Evolutionary conservation across 2,329 filamentous ascomycete genomes (phyloP).

Genomic region (Helicocarpus griseus): DNA sequence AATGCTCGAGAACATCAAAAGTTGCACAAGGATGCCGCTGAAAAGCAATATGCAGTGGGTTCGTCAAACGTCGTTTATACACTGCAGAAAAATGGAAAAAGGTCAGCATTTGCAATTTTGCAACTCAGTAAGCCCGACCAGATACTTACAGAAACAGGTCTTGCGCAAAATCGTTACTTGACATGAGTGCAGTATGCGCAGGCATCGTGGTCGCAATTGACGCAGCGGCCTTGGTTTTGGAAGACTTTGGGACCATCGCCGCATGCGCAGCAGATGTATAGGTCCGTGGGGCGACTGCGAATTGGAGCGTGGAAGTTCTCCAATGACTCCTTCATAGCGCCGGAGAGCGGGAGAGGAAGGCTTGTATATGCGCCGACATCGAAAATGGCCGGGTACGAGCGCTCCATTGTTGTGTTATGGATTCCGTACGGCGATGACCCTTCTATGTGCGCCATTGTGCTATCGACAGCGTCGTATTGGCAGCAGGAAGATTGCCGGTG

Average conservation of each 20-base stretch:
- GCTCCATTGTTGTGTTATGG: not conserved
- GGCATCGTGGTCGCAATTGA: constrained; percentile 23
- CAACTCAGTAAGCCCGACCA: not conserved
- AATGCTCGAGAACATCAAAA: constrained; percentile 1
- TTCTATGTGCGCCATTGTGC: constrained; percentile 4
- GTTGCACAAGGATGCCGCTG: not conserved
- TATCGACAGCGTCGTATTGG: constrained; percentile 12
- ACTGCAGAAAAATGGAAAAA: not conserved
- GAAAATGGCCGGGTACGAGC: not conserved
- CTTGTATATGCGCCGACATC: not conserved
- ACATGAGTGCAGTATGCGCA: constrained; percentile 23
- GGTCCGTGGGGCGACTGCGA: constrained; percentile 13
- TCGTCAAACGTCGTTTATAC: not conserved
- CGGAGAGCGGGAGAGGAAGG: not conserved
- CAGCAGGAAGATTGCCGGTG: constrained; percentile 13
- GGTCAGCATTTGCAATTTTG: not conserved
- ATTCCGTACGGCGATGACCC: constrained; percentile 5
- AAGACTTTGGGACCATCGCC: constrained; percentile 31
- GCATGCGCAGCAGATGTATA: constrained; percentile 32
- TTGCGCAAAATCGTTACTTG: constrained; percentile 14
- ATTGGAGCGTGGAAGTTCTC: not conserved
- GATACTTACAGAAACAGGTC: not conserved
- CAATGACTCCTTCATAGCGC: not conserved
- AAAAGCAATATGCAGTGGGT: not conserved
- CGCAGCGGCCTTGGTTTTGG: constrained; percentile 23